Base-by-base conservation (phyloP, 495 filamentous ascomycete genomes). In the Aspergillus cavernicola region DNA sequence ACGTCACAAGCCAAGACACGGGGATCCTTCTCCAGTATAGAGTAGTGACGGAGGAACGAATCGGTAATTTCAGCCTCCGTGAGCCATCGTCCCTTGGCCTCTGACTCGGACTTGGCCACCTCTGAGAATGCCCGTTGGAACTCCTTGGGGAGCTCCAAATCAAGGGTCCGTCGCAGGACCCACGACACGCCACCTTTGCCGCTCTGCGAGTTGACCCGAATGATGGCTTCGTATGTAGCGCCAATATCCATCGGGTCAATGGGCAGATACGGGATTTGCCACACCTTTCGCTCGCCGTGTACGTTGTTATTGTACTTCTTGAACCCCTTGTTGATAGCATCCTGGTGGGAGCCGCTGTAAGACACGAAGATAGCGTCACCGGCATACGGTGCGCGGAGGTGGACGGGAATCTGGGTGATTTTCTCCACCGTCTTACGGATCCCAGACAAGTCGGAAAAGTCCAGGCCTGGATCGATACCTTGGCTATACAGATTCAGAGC, bases 301-400 rank as follows among this genome's bases (percentile, higher is more conserved):
- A 9, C 24, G 9, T 4, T 9, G 4, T 9, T 28, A 28, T 4
- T 9, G 4, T 9, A 4, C 70, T 47, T 54, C 52, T 84, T 74
- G 70, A 93, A 92, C 1, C 90, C 90, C 69, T 95, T 95, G 68
- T 92, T 91, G 68, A 96, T 95, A 20, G 90, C 90, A 56, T 95
- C 90, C 72, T 96, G 89, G 63, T 95, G 90, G 9, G 85, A 87
- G 22, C 90, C 90, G 58, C 82, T 88, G 71, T 92, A 96, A 13
- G 90, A 88, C 63, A 83, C 89, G 32, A 90, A 85, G 46, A 93
- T 88, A 45, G 92, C 77, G 55, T 87, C 83, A 26, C 89, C 90
- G 33, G 86, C 88, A 65, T 95, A 95, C 0, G 90, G 90, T 13
- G 85, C 83, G 41, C 90, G 82, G 6, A 82, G 77, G 53, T 91